Evolutionary conservation across 2,329 filamentous ascomycete genomes (phyloP).

Genomic region (Lasiodiplodia hormozganensis): DNA sequence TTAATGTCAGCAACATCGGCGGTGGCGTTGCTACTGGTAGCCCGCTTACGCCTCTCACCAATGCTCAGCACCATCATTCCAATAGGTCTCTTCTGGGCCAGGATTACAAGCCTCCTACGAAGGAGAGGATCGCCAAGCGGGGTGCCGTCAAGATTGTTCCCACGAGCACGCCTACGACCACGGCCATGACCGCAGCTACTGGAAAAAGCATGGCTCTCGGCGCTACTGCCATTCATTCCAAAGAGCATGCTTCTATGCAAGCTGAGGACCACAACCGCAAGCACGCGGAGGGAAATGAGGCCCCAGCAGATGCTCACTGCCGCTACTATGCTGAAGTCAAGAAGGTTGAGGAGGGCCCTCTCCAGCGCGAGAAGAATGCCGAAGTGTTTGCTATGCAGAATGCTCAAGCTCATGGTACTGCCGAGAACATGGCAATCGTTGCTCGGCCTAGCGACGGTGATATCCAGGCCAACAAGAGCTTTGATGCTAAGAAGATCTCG

Average conservation of each 20-base stretch:
- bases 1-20: background rate
- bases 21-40: background rate
- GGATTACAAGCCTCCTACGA: conserved; percentile 20
- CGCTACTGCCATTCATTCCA: too few relatives aligned
- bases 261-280: background rate
- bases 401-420: too few relatives aligned
- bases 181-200: background rate
- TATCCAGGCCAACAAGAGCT: background rate
- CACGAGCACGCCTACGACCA: background rate
- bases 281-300: background rate
- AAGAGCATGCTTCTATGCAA: background rate
- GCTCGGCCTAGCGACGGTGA: background rate
- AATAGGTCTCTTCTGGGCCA: conserved; percentile 23
- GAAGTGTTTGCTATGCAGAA: background rate
- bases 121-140: conserved; percentile 16
- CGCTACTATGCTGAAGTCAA: background rate
- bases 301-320: background rate
- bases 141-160: conserved; percentile 20
- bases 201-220: too few relatives aligned
- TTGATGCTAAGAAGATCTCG: background rate
- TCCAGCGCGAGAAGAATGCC: background rate
- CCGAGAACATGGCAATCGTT: background rate
- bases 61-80: background rate
- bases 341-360: background rate
- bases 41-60: background rate